Evolutionary conservation across 306 rosid genomes (phyloP).

Genomic region (Cyamopsis tetragonoloba): DNA sequence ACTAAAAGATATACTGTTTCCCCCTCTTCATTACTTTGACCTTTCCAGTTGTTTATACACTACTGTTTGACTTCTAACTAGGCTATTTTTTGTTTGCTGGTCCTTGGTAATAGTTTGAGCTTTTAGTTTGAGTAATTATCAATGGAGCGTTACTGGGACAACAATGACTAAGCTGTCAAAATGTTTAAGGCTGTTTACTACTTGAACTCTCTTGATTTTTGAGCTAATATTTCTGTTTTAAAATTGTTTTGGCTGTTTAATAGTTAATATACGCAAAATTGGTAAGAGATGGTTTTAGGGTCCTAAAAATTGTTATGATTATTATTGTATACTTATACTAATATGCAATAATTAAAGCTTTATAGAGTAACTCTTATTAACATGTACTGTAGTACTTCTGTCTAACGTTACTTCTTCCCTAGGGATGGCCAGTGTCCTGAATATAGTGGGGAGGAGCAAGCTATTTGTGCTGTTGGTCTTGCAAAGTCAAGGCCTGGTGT

Average conservation of each 20-base stretch:
- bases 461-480: constrained; percentile 95
- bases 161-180: constrained; percentile 4
- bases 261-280: not conserved
- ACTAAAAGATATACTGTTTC: not conserved
- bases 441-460: constrained; percentile 91
- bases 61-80: not conserved
- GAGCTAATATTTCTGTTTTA: not conserved
- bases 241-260: not conserved
- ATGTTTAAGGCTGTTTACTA: not conserved
- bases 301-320: not conserved
- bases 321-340: not conserved
- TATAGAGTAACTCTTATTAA: constrained; percentile 9
- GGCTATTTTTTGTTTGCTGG: not conserved
- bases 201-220: not conserved
- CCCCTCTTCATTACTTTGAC: not conserved
- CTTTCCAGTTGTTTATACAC: not conserved
- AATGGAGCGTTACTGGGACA: not conserved
- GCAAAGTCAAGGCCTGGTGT: constrained; percentile 84
- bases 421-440: constrained; percentile 99
- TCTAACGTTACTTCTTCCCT: constrained; percentile 31
- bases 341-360: not conserved
- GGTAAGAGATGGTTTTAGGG: not conserved
- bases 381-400: constrained; percentile 3
- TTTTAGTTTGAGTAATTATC: constrained; percentile 8
- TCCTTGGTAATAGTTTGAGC: not conserved